A percentile compares a stretch with the other conserved stretches of the same genome.
Evolutionary conservation across 345 rosid species (phyloP).

Genomic region (Eucalyptus virginea): DNA sequence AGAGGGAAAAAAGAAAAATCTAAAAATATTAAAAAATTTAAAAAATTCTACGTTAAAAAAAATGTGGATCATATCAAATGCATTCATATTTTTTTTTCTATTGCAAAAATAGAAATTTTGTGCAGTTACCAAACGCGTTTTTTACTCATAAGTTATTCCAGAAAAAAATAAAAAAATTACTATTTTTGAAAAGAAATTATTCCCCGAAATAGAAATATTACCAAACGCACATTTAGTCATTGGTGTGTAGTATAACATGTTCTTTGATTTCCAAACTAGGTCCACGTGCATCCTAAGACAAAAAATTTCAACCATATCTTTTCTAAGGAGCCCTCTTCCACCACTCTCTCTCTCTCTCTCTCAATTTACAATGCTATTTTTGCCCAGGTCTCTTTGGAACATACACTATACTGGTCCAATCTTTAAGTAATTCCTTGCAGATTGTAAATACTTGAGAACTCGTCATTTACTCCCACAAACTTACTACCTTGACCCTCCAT

Average conservation of each 20-base stretch:
- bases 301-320: background rate
- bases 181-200: fast-evolving
- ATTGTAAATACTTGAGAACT: background rate
- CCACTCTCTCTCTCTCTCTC: background rate
- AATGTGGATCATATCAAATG: fast-evolving
- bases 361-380: background rate
- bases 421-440: background rate
- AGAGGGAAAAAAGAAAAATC: no score
- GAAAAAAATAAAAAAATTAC: fast-evolving
- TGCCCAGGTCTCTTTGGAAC: background rate
- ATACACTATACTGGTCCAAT: background rate
- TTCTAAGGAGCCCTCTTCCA: background rate
- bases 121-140: fast-evolving
- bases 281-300: background rate
- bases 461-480: background rate
- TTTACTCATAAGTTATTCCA: fast-evolving
- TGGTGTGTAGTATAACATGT: background rate
- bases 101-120: no score
- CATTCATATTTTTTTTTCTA: no score
- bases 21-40: no score
- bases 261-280: background rate
- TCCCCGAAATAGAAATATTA: fast-evolving
- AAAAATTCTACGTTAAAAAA: no score
- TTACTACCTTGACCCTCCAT: background rate
- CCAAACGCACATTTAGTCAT: background rate